Conservation (phyloP, 371 early-diverging fungal genomes). For the Apophysomyces trapeziformis region DNA sequence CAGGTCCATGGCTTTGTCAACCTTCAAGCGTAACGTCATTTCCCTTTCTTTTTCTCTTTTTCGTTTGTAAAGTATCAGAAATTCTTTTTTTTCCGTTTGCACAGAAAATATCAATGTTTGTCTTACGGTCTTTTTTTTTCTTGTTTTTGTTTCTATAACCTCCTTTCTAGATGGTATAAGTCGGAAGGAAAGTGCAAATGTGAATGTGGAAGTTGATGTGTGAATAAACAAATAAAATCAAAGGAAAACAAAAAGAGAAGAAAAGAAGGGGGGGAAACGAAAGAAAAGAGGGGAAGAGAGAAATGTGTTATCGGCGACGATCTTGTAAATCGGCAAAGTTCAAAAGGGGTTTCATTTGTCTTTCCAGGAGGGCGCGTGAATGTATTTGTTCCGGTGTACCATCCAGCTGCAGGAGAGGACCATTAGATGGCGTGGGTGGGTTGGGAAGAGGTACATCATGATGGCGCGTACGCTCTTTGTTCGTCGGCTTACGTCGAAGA, state of each 20-base stretch:
- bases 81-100: neutral
- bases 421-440: conserved; percentile 20
- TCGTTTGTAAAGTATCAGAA: conserved; percentile 7
- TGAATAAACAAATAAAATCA: neutral
- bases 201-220: neutral
- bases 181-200: neutral
- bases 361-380: conserved; percentile 37
- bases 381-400: conserved; percentile 46
- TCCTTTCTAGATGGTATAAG: conserved; percentile 23
- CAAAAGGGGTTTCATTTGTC: conserved; percentile 52
- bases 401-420: conserved; percentile 38
- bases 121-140: conserved; percentile 13
- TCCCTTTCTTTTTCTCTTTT: neutral
- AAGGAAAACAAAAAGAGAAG: neutral
- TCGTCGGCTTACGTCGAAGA: conserved; percentile 41
- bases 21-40: conserved; percentile 12
- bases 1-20: conserved; percentile 14
- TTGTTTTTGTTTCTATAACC: conserved; percentile 4
- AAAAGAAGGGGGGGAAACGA: neutral
- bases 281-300: neutral
- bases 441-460: conserved; percentile 38
- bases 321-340: conserved; percentile 32
- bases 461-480: conserved; percentile 12
- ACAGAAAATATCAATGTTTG: neutral
- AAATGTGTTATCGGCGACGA: conserved; percentile 11